Evolutionary conservation across 139 green algal species (phyloP).

Genomic region (Mychonastes homosphaera): DNA sequence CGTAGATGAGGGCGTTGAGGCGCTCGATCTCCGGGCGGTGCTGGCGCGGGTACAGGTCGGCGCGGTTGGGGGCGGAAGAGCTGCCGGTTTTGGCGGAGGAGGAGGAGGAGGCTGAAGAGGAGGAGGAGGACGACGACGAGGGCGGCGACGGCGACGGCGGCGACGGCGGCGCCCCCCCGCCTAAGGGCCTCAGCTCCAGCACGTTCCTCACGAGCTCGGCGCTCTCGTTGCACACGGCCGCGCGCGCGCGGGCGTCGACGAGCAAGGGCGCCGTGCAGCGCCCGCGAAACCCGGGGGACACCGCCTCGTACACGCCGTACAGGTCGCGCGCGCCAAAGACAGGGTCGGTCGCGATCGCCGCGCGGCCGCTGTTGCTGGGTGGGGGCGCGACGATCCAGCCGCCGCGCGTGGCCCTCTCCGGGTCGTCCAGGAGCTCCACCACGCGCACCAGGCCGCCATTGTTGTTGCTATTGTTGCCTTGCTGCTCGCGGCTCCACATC

Average conservation of each 20-base stretch:
- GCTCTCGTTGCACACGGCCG: conserved; percentile 66
- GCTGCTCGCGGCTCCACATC: conserved; percentile 11
- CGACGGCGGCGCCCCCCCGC: too few species aligned
- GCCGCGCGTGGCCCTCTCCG: conserved; percentile 54
- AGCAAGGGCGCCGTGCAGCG: conserved; percentile 83
- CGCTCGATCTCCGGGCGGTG: conserved; percentile 48
- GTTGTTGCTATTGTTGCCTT: not conserved
- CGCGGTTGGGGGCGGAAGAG: too few species aligned
- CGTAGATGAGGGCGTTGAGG: conserved; percentile 57
- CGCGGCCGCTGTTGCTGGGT: conserved; percentile 38
- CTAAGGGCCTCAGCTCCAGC: conserved; percentile 36
- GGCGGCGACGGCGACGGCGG: too few species aligned
- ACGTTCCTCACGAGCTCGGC: conserved; percentile 59
- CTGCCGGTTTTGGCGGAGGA: too few species aligned
- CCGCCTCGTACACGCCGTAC: conserved; percentile 67
- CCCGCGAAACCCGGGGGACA: conserved; percentile 52
- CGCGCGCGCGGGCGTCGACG: conserved; percentile 43
- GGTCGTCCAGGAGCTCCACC: conserved; percentile 44
- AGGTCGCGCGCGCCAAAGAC: conserved; percentile 42
- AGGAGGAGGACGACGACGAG: too few species aligned
- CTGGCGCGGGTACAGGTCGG: conserved; percentile 50
- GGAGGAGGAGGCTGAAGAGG: too few species aligned
- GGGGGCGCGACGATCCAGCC: conserved; percentile 65
- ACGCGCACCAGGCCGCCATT: conserved; percentile 17
- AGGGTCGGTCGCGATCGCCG: conserved; percentile 34